A percentile compares a stretch with the other conserved stretches of the same genome.
Evolutionary conservation across 2,329 filamentous ascomycete species (phyloP).

Genomic region (Nemania diffusa): DNA sequence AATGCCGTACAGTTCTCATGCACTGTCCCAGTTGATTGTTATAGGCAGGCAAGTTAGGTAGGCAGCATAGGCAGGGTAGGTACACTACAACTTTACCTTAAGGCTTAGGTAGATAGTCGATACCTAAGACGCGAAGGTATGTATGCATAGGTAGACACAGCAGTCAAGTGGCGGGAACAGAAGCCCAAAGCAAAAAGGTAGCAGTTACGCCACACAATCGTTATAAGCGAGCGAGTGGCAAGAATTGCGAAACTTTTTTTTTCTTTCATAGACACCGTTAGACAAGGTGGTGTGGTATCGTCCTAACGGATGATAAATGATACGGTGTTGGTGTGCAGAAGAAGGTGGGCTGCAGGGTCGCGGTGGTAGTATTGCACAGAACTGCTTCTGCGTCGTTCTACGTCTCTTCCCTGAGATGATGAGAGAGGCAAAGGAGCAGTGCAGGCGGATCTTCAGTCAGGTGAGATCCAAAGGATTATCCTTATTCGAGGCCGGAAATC

Average conservation of each 20-base stretch:
- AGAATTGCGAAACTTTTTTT: slow-evolving; percentile 10
- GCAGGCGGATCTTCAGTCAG: slow-evolving; percentile 38
- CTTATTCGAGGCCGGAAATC: slow-evolving; percentile 39
- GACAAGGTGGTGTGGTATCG: slow-evolving; percentile 5
- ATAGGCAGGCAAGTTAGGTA: not conserved
- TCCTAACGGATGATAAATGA: slow-evolving; percentile 10
- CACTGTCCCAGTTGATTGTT: slow-evolving; percentile 16
- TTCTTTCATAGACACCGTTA: slow-evolving; percentile 11
- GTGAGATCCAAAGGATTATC: slow-evolving; percentile 38
- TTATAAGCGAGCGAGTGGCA: slow-evolving; percentile 32
- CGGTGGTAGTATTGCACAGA: slow-evolving; percentile 3
- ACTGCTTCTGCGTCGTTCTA: slow-evolving; percentile 8
- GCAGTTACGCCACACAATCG: slow-evolving; percentile 43
- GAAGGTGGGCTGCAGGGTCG: not conserved
- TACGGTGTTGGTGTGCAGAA: slow-evolving; percentile 22
- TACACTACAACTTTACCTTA: not conserved
- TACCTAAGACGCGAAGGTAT: not conserved
- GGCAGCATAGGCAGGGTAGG: slow-evolving; percentile 3
- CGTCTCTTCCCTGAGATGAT: slow-evolving; percentile 13
- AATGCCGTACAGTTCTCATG: slow-evolving; percentile 11
- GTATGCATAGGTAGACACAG: not conserved
- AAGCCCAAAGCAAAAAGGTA: slow-evolving; percentile 19
- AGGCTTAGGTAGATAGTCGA: not conserved
- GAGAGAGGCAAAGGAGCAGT: slow-evolving; percentile 20
- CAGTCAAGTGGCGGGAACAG: not conserved